Base-by-base conservation (phyloP, 2,329 filamentous ascomycete species). In the Cladosporium sp. region DNA sequence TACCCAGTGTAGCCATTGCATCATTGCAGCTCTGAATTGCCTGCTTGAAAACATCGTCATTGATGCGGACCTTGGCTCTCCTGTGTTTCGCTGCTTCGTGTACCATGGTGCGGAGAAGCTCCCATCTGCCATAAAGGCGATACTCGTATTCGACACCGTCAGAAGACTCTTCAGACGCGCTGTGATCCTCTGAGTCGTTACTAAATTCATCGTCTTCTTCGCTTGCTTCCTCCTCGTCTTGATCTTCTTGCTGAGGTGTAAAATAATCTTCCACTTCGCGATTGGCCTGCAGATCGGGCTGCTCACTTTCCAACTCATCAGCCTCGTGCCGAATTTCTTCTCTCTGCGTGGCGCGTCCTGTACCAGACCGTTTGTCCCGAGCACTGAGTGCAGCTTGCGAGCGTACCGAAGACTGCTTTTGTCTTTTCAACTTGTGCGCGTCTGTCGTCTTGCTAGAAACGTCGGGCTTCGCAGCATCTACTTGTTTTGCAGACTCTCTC, bases 71-170 rank as follows among this genome's bases (percentile, higher is more conserved):
- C 7, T 49, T 50, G 19, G 41, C 28, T 10, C 42, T 37, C 9
- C 31, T 41, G 16, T 45, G 19, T 16, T 43, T 52, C 9, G n/a
- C 22, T 18, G 42, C 43, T 7, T 43, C 49, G 34, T 16, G 16
- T 13, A 37, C 41, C 9, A 43, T 35, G 33, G 33, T 34, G 18
- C 43, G 32, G 34, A 56, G 37, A n/a, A 11, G 16, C 13, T 6
- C 8, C 54, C 54, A 56, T 33, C 46, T 40, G 9, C 54, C 49
- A 32, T 49, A 53, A 2, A 56, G 19, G 6, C 49, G 49, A 34
- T 42, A 44, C 8, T 34, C n/a, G 19, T 50, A 13, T 14, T 44
- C 31, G 13, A 32, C 40, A 16, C 43, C 48, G 14, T 35, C 32
- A 18, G 22, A 28, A 5, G 22, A 28, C 22, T 28, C 22, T 4